phyloP scores from a whole-genome alignment of 805 yeast genomes.

The Metschnikowia kofuensis region DNA sequence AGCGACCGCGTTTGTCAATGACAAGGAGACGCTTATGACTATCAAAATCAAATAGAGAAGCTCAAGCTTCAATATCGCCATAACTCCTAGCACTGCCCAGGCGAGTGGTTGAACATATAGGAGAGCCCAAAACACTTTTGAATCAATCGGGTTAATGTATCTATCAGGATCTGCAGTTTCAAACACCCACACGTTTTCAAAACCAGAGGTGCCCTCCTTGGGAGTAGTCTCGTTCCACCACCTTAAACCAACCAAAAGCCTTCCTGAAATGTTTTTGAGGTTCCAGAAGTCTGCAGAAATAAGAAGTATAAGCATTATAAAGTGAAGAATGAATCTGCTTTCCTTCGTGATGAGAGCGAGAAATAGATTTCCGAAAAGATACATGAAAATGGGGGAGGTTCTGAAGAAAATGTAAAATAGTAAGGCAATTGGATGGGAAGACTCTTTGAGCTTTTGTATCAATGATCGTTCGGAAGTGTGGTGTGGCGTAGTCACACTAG shows the following conservation, averaged over 20 bases:
- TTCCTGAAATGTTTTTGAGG: slow-evolving; percentile 85
- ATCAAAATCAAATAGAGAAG: slow-evolving; percentile 64
- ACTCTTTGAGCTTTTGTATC: slow-evolving; percentile 48
- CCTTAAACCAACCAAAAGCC: slow-evolving; percentile 83
- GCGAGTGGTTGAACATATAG: slow-evolving; percentile 70
- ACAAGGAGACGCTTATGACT: slow-evolving; percentile 64
- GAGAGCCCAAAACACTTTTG: slow-evolving; percentile 82
- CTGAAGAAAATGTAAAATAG: slow-evolving; percentile 62
- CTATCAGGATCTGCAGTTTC: slow-evolving; percentile 76
- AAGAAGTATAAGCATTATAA: slow-evolving; percentile 71
- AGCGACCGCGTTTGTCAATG: slow-evolving; percentile 82
- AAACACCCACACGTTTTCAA: slow-evolving; percentile 78
- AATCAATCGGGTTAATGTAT: slow-evolving; percentile 85
- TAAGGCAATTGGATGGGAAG: slow-evolving; percentile 82
- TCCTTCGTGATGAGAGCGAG: slow-evolving; percentile 40
- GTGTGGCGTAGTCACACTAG: slow-evolving; percentile 4
- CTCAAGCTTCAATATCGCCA: slow-evolving; percentile 78
- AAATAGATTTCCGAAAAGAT: slow-evolving; percentile 68
- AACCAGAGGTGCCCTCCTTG: slow-evolving; percentile 40
- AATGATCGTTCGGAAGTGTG: slow-evolving; percentile 22
- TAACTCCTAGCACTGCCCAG: slow-evolving; percentile 72
- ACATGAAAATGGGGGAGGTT: slow-evolving; percentile 59
- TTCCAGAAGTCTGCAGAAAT: slow-evolving; percentile 93
- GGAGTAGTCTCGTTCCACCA: slow-evolving; percentile 88
- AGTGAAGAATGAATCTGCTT: slow-evolving; percentile 60